Conservation (phyloP, 2,329 filamentous ascomycete genomes). For the Aspergillus fumigatiaffinis region DNA sequence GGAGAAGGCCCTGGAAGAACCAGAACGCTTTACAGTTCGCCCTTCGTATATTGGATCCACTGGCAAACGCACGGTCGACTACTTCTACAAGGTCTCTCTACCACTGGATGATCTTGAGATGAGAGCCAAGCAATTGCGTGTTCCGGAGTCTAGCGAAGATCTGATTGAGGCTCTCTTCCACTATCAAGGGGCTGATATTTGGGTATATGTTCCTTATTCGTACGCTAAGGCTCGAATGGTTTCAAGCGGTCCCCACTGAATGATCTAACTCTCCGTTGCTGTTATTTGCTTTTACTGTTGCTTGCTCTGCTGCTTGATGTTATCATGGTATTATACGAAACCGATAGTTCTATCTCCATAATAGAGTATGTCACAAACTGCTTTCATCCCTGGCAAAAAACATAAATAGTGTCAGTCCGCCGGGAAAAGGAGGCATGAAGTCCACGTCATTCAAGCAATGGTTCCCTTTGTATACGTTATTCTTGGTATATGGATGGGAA, state of each 20-base stretch:
- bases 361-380: neutral
- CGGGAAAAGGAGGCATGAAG: neutral
- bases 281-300: too few species aligned
- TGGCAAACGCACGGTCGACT: too few species aligned
- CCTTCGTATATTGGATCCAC: too few species aligned
- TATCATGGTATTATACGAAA: constrained; percentile 7
- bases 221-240: neutral
- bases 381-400: neutral
- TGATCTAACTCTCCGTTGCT: neutral
- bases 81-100: too few species aligned
- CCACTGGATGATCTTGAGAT: neutral
- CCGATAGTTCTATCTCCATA: constrained; percentile 7
- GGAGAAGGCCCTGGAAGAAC: neutral
- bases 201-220: neutral
- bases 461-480: neutral
- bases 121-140: neutral
- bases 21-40: neutral
- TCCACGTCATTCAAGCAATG: neutral
- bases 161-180: neutral
- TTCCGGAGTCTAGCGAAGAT: neutral
- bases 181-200: neutral
- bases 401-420: neutral
- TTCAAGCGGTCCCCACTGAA: neutral
- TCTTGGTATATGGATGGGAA: neutral
- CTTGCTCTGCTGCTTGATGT: constrained; percentile 2